Evolutionary conservation across 129 eudicot genomes (phyloP).

Genomic region (Mikania micrantha): DNA sequence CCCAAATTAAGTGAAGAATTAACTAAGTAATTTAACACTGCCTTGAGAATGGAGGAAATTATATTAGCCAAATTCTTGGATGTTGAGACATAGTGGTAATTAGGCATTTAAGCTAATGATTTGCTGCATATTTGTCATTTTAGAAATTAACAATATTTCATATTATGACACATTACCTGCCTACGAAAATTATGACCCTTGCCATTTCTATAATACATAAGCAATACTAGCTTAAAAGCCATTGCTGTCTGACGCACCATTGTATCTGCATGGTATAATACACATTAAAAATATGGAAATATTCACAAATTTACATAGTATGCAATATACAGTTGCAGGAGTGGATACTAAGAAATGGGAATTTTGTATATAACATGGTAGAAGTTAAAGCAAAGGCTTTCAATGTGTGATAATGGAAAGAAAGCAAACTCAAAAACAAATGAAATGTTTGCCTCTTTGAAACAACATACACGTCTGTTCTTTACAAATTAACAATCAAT

Average conservation of each 20-base stretch:
- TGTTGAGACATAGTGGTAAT: not conserved
- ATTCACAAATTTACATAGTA: not conserved
- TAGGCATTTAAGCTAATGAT: not conserved
- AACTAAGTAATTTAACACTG: not conserved
- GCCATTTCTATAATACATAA: conserved; percentile 75
- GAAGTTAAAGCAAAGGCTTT: not conserved
- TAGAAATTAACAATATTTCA: not conserved
- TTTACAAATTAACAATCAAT: not conserved
- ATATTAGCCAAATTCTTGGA: not conserved
- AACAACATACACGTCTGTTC: not conserved
- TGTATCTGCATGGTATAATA: conserved; percentile 42
- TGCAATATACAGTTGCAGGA: not conserved
- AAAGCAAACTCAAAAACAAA: not conserved
- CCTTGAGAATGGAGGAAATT: not conserved
- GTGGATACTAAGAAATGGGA: not conserved
- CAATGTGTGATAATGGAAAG: not conserved
- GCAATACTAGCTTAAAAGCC: conserved; percentile 62
- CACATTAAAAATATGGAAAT: not conserved
- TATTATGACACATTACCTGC: conserved; percentile 47
- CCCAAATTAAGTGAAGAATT: not conserved
- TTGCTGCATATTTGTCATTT: not conserved
- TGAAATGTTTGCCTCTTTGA: not conserved
- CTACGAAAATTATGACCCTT: conserved; percentile 75
- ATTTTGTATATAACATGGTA: not conserved
- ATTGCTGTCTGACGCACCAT: conserved; percentile 76